Conservation (phyloP, 208 protist genomes). For the Willaertia magna region DNA sequence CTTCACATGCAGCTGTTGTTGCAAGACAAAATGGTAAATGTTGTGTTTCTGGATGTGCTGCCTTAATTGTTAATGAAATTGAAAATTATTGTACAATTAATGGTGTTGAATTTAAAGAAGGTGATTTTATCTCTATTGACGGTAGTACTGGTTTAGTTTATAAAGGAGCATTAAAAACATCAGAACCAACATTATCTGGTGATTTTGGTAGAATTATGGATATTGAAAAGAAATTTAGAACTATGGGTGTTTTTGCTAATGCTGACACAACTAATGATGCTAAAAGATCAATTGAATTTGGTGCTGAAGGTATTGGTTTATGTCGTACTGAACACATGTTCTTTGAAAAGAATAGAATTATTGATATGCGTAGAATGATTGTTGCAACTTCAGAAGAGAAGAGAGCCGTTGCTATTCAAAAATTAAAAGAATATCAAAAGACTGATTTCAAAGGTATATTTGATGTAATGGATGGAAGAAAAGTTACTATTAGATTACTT, state of each 20-base stretch:
- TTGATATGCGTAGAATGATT: constrained; percentile 78
- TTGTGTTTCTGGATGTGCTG: constrained; percentile 70
- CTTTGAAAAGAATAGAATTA: constrained; percentile 65
- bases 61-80: constrained; percentile 47
- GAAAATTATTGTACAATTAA: constrained; percentile 49
- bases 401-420: constrained; percentile 55
- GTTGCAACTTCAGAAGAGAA: constrained; percentile 52
- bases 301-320: constrained; percentile 81
- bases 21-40: constrained; percentile 84
- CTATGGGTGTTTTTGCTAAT: constrained; percentile 68
- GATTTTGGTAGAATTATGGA: constrained; percentile 59
- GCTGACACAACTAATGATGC: constrained; percentile 69
- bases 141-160: constrained; percentile 67
- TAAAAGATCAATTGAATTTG: constrained; percentile 54
- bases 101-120: constrained; percentile 47
- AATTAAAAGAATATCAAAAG: constrained; percentile 68
- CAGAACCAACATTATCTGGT: constrained; percentile 39
- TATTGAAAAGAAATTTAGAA: constrained; percentile 55
- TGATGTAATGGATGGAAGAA: constrained; percentile 60
- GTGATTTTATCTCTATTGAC: constrained; percentile 75
- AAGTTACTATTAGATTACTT: constrained; percentile 76
- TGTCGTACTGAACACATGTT: constrained; percentile 92
- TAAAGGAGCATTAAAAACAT: constrained; percentile 48
- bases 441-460: constrained; percentile 77
- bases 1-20: constrained; percentile 87